phyloP scores from a whole-genome alignment of 805 yeast genomes.

The Blastobotrys muscicola region DNA sequence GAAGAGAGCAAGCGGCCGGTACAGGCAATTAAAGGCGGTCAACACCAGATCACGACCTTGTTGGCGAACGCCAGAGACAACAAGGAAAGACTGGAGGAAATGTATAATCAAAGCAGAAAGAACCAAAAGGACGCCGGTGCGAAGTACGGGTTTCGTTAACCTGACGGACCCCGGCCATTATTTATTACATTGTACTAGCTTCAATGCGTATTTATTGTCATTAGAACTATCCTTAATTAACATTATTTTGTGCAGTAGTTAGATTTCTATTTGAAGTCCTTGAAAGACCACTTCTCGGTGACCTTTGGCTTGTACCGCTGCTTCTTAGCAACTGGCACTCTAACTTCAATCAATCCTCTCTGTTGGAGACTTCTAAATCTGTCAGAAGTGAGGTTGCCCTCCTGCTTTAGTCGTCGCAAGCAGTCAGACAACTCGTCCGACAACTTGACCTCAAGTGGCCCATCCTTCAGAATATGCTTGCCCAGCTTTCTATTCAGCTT shows the following conservation, averaged over 20 bases:
- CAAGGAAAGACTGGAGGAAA: slow-evolving; percentile 26
- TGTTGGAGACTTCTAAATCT: slow-evolving; percentile 75
- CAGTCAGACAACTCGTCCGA: slow-evolving; percentile 84
- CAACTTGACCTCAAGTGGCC: slow-evolving; percentile 62
- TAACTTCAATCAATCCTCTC: slow-evolving; percentile 77
- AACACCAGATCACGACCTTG: slow-evolving; percentile 26
- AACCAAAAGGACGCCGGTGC: slow-evolving; percentile 21
- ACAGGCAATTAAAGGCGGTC: slow-evolving; percentile 24
- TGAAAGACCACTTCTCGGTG: slow-evolving; percentile 89
- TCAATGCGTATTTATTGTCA: slow-evolving; percentile 1
- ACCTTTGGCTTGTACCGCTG: slow-evolving; percentile 63
- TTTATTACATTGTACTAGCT: background rate
- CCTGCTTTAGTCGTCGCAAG: slow-evolving; percentile 75
- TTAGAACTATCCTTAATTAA: background rate
- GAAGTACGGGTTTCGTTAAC: slow-evolving; percentile 23
- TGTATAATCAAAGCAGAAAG: slow-evolving; percentile 19
- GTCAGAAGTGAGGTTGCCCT: slow-evolving; percentile 78
- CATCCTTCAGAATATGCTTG: slow-evolving; percentile 38
- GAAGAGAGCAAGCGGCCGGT: slow-evolving; percentile 24
- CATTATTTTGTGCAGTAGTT: background rate
- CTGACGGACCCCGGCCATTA: slow-evolving; percentile 3
- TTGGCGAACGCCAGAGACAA: slow-evolving; percentile 26
- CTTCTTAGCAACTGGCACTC: slow-evolving; percentile 58
- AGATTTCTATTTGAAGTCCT: slow-evolving; percentile 45
- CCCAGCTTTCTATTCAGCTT: slow-evolving; percentile 29